Evolutionary conservation across 2,329 filamentous ascomycete species (phyloP), one percentile per base, ranked within the genome.

Genomic region (Xylariaceae sp.): DNA sequence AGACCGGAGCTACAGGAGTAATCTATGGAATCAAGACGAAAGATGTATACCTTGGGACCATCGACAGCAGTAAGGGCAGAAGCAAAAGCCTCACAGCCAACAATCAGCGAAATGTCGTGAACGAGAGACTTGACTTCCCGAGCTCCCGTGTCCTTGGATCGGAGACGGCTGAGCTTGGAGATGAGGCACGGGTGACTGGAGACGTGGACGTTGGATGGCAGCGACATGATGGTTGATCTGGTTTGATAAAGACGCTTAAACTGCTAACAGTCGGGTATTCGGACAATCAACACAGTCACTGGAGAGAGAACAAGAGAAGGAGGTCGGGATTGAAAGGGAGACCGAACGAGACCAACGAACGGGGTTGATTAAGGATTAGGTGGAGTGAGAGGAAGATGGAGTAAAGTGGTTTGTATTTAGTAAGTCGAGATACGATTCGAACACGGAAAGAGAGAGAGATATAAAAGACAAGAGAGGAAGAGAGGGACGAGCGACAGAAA

Each of bases 141-240:
- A 2, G 90, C 81, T 60, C 80, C 83, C 54, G 89, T 85, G 48
- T 78, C 80, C 58, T 84, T 80, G 47, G 90, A 94, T 61, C 93
- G 88, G 51, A 97, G 84, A 77, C 94, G 90, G 67, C 89, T 92
- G 69, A 97, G 85, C 80, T 97, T 97, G 67, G 89, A 90, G 68
- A 83, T 81, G 48, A 97, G 81, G 75, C 90, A 96, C 42, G 93
- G 93, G 74, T 97, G 93, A 13, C 78, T 79, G 45, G 92, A 96
- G 72, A 96, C 78, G 76, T 94, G 90, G 62, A 88, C 83, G 70
- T 87, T 87, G 67, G 80, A 64, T 8, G 83, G 83, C 49, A 86
- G 74, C 56, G 71, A 71, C 68, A 74, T 72, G 51, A 57, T 61
- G 47, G 51, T 42, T 49, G 18, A n/a, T 45, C 2, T 45, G 42